Base-by-base conservation (phyloP, 768 basidiomycete genomes). In the Phaeotremella skinneri region DNA sequence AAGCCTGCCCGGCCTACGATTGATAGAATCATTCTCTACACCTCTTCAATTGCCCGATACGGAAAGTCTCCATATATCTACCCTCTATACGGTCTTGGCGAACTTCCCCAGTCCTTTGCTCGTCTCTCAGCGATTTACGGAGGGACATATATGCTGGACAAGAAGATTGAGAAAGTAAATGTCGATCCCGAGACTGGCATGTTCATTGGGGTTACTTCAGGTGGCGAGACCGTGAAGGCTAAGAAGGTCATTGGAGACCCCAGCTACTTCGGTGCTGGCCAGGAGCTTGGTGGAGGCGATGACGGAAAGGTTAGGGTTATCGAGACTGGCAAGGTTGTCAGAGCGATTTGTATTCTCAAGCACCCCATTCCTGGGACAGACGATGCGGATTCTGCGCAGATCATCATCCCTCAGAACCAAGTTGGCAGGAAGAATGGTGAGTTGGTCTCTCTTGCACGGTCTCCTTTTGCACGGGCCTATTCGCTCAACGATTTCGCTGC, bases 51-150 rank as follows among this genome's bases (percentile, higher is more conserved):
- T 92, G 91, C 94, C 17, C 88, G 94, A 51, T 99, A 94, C 79
- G 96, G 94, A 69, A 98, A 99, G 79, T 98, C 96, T 13, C 96
- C 96, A 0, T 99, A 99, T 82, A 96, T 99, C 74, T 99, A 99
- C 81, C 96, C 96, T 16, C 83, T 97, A 37, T 99, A 98, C 78
- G 96, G 96, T 63, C 89, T 99, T 59, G 96, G 96, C 66, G 96
- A 99, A 77, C 89, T 99, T 50, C 96, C 96, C 9, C 96, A 99
- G 76, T 90, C 96, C 2, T 99, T 99, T 74, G 96, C 96, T 6
- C 91, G 96, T 70, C 85, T 99, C 55, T 91, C 89, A 62, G 96
- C 96, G 65, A 97, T 99, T 76, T 97, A 99, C 74, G 96, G 96
- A 39, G 96, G 96, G 41, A 99, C 96, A 13, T 99, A 99, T 81